phyloP scores from a whole-genome alignment of 2,329 filamentous ascomycete species.

The Eutypella sp. region DNA sequence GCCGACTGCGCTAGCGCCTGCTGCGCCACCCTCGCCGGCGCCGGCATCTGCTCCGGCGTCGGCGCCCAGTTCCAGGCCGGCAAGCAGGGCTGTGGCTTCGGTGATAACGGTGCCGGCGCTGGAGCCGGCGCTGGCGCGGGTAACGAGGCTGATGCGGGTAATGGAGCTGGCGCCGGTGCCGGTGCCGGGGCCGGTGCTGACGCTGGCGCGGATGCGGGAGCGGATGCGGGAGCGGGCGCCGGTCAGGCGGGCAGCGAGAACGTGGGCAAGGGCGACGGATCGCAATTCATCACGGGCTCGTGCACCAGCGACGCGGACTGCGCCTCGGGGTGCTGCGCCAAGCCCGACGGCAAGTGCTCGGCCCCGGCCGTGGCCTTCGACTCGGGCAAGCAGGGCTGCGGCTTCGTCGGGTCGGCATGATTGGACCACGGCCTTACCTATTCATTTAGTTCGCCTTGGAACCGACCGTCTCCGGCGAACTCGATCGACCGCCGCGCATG shows the following conservation, averaged over 20 bases:
- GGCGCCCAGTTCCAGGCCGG: slow-evolving; percentile 20
- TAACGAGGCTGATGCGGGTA: background rate
- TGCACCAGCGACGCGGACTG: slow-evolving; percentile 26
- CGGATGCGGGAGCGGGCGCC: background rate
- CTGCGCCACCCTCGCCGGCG: slow-evolving; percentile 22
- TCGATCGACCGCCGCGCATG: no score
- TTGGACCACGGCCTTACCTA: background rate
- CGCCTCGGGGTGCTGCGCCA: slow-evolving; percentile 20
- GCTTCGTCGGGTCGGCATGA: slow-evolving; percentile 11
- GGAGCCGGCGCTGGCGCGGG: background rate
- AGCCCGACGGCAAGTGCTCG: slow-evolving; percentile 19
- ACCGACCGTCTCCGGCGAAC: no score
- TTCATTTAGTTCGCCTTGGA: no score
- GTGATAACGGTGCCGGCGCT: slow-evolving; percentile 4
- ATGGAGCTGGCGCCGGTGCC: background rate
- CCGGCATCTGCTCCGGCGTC: slow-evolving; percentile 22
- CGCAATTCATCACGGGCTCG: slow-evolving; percentile 26
- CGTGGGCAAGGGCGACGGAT: slow-evolving; percentile 17
- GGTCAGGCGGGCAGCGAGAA: slow-evolving; percentile 17
- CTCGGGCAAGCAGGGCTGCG: slow-evolving; percentile 21
- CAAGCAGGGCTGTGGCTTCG: slow-evolving; percentile 26
- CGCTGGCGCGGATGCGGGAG: background rate
- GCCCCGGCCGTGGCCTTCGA: slow-evolving; percentile 16
- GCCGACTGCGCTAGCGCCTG: slow-evolving; percentile 24
- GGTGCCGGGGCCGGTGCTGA: background rate